phyloP scores from a whole-genome alignment of 306 rosid genomes.

The Gastrolobium villosum region DNA sequence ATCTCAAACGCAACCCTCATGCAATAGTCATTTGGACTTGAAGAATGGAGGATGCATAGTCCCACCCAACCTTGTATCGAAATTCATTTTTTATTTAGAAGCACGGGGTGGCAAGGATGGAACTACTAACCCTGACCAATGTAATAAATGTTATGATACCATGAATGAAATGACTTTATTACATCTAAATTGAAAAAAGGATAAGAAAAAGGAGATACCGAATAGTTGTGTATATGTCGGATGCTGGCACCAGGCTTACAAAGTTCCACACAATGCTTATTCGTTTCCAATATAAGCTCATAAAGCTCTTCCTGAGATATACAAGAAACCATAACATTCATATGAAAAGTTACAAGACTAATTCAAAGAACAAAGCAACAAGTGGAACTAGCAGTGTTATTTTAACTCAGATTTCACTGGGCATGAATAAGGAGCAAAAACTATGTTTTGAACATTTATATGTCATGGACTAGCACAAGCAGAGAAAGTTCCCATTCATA shows the following conservation, averaged over 20 bases:
- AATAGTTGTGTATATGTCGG: slow-evolving; percentile 78
- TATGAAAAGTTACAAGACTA: slow-evolving; percentile 30
- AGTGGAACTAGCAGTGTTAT: slow-evolving; percentile 15
- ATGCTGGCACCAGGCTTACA: slow-evolving; percentile 90
- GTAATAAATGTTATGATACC: not conserved
- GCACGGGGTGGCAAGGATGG: slow-evolving; percentile 4
- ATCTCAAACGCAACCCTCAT: not conserved
- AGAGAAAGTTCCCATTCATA: not conserved
- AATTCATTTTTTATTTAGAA: slow-evolving; percentile 20
- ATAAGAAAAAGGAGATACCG: slow-evolving; percentile 63
- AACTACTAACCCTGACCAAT: not conserved
- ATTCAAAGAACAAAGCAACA: slow-evolving; percentile 30
- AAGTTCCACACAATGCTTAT: slow-evolving; percentile 81
- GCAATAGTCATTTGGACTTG: not conserved
- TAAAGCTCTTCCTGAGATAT: slow-evolving; percentile 87
- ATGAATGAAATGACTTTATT: slow-evolving; percentile 22
- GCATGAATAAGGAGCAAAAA: slow-evolving; percentile 16
- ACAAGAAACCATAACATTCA: slow-evolving; percentile 31
- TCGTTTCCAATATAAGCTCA: slow-evolving; percentile 82
- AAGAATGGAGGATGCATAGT: not conserved
- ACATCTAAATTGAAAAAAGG: not conserved
- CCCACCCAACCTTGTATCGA: slow-evolving; percentile 8
- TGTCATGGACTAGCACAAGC: slow-evolving; percentile 14
- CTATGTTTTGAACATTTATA: slow-evolving; percentile 27
- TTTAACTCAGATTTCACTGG: slow-evolving; percentile 21